Conservation (phyloP, 352 stramenopile species). For the Globisporangium paddicum region DNA sequence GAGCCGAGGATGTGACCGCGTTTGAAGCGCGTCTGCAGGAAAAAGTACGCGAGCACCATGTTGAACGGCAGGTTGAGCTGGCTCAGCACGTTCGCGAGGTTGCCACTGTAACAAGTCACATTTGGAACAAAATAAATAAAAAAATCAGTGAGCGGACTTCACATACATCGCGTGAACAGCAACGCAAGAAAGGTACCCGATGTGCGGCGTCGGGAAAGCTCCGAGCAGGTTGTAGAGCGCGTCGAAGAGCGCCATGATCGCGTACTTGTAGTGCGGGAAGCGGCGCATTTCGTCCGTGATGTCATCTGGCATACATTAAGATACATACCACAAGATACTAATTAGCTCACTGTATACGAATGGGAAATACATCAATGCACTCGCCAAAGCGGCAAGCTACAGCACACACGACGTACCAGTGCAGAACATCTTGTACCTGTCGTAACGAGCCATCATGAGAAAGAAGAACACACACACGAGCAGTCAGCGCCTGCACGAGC, state of each 20-base stretch:
- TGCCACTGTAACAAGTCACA: slow-evolving; percentile 38
- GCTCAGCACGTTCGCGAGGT: slow-evolving; percentile 81
- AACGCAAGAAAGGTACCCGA: slow-evolving; percentile 44
- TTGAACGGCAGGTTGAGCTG: slow-evolving; percentile 87
- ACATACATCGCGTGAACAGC: background rate
- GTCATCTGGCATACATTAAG: no score
- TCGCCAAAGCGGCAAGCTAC: background rate
- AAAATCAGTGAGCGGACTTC: no score
- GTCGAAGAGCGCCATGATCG: slow-evolving; percentile 84
- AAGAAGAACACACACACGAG: background rate
- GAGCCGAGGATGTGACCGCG: slow-evolving; percentile 79
- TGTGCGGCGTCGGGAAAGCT: slow-evolving; percentile 81
- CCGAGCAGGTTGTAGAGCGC: slow-evolving; percentile 79
- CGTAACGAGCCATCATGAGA: background rate
- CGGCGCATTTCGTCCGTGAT: slow-evolving; percentile 78
- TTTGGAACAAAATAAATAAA: no score
- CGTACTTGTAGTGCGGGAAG: slow-evolving; percentile 86
- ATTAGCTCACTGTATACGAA: background rate
- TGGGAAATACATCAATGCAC: background rate
- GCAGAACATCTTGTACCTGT: slow-evolving; percentile 79
- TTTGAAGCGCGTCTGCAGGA: slow-evolving; percentile 78
- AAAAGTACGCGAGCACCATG: slow-evolving; percentile 79
- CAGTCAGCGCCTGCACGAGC: background rate
- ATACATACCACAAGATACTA: background rate
- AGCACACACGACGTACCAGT: slow-evolving; percentile 31